Evolutionary conservation across 495 filamentous ascomycete species (phyloP), one percentile per base, ranked within the genome.

Genomic region (Talaromyces wortmannii): DNA sequence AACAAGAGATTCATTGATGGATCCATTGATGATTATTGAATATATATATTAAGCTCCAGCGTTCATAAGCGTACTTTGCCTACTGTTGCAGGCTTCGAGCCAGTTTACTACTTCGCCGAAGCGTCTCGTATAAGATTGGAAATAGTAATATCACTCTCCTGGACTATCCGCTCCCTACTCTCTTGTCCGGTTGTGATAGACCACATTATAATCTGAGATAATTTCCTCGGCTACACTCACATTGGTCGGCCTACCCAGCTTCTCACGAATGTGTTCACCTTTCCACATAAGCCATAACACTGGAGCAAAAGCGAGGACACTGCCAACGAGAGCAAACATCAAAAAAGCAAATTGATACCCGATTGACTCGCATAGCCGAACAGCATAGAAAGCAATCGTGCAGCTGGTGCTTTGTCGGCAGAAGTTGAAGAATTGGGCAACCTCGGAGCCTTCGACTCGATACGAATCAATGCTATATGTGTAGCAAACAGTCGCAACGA

Each of bases 401-500:
- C 30, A 31, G 23, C 48, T 33, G 31, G 33, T 51, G 13, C 33
- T 33, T 31, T 51, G 48, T 13, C 48, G 30, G 10, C 30, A 31
- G 48, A 51, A 51, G 29, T 51, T 51, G 48, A 23, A 51, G 30
- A 51, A 31, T 51, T 51, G 48, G 8, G 29, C 33, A 16, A 51
- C 48, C 33, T 51, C 48, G 29, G n/a, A 31, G 16, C 48, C 48
- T n/a, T 51, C 48, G n/a, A 33, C 12, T 13, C 48, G 48, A 6
- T 51, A 51, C 29, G 29, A 51, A 33, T 51, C 48, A 51, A 51
- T 51, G 48, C 29, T 15, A 51, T 51, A 51, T 16, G 48, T 51
- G 29, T 51, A 51, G 23, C 48, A 51, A 8, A 33, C 33, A 2
- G 48, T 51, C 29, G 48, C 33, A 3, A 51, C 33, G n/a, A 51